Evolutionary conservation across 495 filamentous ascomycete species (phyloP), one percentile per base, ranked within the genome.

Genomic region (Bacidia rubella): DNA sequence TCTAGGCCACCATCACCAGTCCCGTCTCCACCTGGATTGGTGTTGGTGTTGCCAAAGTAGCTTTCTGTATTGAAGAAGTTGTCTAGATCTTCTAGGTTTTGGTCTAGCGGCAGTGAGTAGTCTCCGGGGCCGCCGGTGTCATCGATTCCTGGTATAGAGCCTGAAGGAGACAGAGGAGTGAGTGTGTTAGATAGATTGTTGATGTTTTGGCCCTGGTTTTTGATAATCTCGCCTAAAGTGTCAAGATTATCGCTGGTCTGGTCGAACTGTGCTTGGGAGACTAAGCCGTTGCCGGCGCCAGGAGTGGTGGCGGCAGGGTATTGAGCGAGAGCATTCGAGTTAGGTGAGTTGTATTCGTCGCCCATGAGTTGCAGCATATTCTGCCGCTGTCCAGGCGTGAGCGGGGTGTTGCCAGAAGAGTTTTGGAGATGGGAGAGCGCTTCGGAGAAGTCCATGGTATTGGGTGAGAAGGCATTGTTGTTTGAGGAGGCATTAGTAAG

Each of bases 311-410:
- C n/a, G 25, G 47, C 10, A n/a, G 47, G 17, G 26, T 85, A 80
- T 2, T 73, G 74, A 4, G 83, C 74, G 24, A 84, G 68, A 12
- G 81, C 77, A 54, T 75, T 75, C 59, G 74, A 73, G 55, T 66
- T 35, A 65, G 65, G 56, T n/a, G 47, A 23, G 39, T 61, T 54
- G 5, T 55, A 51, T 39, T 75, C 69, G 55, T 72, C 72, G 49
- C 84, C 84, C 73, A 95, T 90, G 38, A 88, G 75, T 49, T 77
- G 79, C 49, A 94, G 76, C 78, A 92, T 84, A 54, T 82, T 75
- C 57, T 81, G 82, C 1, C 87, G 83, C 59, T 93, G 82, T 50
- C 87, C 81, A 42, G 78, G 72, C 20, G 82, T 90, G 23, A 94
- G 75, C 23, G 83, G 83, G 2, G 76, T 73, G 44, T 79, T 75